Conservation (phyloP, 2,329 filamentous ascomycete species). For the Cordyceps militaris region DNA sequence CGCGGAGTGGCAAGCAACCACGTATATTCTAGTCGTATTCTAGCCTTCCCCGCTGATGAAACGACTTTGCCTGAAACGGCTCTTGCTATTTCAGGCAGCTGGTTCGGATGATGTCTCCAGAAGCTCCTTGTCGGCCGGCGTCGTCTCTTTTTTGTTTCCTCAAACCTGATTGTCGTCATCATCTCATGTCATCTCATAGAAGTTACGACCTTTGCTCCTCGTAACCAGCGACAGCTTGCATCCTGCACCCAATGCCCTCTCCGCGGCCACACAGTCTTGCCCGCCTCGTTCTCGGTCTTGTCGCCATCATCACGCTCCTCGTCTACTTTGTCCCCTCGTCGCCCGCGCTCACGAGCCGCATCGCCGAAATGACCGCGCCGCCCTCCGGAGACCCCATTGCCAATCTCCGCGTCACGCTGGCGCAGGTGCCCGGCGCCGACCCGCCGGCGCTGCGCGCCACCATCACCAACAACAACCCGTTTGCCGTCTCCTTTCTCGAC, state of each 20-base stretch:
- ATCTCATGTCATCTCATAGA: neutral
- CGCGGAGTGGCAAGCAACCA: neutral
- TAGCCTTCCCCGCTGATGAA: neutral
- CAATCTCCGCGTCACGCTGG: slow-evolving; percentile 26
- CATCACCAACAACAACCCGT: slow-evolving; percentile 31
- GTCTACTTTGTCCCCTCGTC: neutral
- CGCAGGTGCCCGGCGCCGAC: slow-evolving; percentile 24
- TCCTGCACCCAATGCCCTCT: neutral
- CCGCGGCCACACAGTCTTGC: neutral
- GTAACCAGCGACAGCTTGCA: neutral
- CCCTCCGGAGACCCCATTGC: slow-evolving; percentile 9
- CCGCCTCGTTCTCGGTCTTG: neutral
- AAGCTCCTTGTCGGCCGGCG: neutral
- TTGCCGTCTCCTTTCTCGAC: slow-evolving; percentile 28
- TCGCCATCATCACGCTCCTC: neutral
- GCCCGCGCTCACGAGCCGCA: neutral
- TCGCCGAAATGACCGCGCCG: neutral
- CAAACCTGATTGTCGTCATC: neutral
- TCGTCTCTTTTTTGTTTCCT: neutral
- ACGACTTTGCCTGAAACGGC: neutral
- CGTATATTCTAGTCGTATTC: neutral
- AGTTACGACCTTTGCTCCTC: neutral
- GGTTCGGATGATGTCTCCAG: neutral
- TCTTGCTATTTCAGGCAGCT: neutral
- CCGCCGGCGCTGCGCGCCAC: slow-evolving; percentile 28